These are phyloP conservation scores for Solanum virginianum DNA, from an alignment of 257 asterid species.

Conservation along the genomic window DNA sequence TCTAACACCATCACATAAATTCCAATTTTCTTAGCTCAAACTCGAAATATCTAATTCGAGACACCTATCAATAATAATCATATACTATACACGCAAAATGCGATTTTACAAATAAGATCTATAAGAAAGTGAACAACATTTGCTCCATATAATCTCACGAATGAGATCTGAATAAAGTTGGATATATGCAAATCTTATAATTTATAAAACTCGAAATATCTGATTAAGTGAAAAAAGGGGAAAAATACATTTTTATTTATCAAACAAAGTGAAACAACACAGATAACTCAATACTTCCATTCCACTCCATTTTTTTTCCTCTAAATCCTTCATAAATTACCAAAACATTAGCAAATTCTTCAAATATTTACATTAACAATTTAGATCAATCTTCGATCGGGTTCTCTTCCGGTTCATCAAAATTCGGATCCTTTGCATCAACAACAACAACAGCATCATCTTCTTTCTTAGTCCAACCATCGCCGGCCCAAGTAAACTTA, in stretches of 20 bases:
- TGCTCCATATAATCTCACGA: too few relatives aligned
- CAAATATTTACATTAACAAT: background rate
- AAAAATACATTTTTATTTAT: background rate
- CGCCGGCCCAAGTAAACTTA: slow-evolving; percentile 82
- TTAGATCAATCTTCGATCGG: background rate
- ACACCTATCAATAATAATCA: too few relatives aligned
- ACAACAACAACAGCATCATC: background rate
- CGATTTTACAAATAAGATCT: background rate
- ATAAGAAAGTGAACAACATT: too few relatives aligned
- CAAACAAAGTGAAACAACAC: background rate
- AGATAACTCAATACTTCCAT: background rate
- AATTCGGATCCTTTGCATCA: slow-evolving; percentile 50
- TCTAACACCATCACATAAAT: background rate
- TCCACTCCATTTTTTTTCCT: background rate
- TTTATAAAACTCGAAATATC: accelerated
- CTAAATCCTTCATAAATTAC: background rate
- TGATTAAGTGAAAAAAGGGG: background rate
- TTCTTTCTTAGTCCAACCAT: slow-evolving; percentile 36
- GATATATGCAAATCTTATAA: too few relatives aligned
- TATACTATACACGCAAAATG: too few relatives aligned
- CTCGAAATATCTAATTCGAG: background rate
- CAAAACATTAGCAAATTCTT: background rate
- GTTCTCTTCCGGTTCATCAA: slow-evolving; percentile 32
- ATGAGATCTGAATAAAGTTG: too few relatives aligned
- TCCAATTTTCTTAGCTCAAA: background rate